A percentile compares a stretch with the other conserved stretches of the same genome.
phyloP scores from a whole-genome alignment of 148 eudicot species.

The Polygonum maritimum region DNA sequence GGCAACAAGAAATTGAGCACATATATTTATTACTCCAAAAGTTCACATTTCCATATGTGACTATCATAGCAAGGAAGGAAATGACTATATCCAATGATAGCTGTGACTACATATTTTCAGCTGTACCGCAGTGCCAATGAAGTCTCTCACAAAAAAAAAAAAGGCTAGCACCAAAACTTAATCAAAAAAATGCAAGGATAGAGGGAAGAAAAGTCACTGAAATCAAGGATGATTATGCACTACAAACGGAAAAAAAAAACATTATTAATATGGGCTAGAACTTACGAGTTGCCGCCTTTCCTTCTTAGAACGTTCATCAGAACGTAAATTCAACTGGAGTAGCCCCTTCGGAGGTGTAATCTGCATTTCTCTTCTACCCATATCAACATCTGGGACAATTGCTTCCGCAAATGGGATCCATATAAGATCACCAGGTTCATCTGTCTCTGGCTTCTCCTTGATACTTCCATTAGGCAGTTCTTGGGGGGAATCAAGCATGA shows the following conservation, averaged over 20 bases:
- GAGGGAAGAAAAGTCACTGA: not conserved
- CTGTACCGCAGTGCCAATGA: not conserved
- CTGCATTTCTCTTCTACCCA: slow-evolving; percentile 66
- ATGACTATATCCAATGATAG: not conserved
- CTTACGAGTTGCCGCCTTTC: slow-evolving; percentile 74
- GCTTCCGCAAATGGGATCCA: slow-evolving; percentile 97
- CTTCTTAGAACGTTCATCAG: slow-evolving; percentile 79
- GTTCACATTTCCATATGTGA: not conserved
- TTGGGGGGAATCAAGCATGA: slow-evolving; percentile 45
- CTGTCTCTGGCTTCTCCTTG: slow-evolving; percentile 15
- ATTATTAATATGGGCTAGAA: not conserved
- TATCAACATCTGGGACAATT: slow-evolving; percentile 81
- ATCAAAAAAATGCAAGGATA: not conserved
- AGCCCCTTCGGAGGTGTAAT: slow-evolving; percentile 97
- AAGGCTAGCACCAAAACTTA: not conserved
- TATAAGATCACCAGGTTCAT: slow-evolving; percentile 51
- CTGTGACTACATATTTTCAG: not conserved
- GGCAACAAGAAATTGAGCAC: no score
- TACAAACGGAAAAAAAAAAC: not conserved
- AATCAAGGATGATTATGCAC: not conserved
- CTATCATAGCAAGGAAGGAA: not conserved
- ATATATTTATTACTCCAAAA: not conserved
- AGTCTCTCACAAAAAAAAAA: not conserved
- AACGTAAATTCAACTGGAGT: slow-evolving; percentile 64
- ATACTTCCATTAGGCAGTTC: slow-evolving; percentile 22